Evolutionary conservation across 2,329 filamentous ascomycete genomes (phyloP).

Genomic region (Pseudocercospora crystallina): DNA sequence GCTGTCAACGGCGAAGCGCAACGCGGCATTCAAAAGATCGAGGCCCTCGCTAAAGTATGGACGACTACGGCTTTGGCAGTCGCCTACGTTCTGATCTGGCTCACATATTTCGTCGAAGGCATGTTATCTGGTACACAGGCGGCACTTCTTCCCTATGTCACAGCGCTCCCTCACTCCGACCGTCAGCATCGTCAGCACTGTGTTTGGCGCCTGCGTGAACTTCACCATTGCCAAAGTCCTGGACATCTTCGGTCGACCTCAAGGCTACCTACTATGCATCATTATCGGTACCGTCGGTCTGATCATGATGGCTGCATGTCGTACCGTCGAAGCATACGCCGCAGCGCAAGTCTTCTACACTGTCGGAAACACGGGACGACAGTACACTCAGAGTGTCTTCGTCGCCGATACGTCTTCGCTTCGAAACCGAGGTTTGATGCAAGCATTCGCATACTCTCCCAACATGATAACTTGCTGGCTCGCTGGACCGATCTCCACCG

Average conservation of each 20-base stretch:
- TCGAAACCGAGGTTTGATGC: constrained; percentile 63
- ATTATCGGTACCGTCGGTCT: constrained; percentile 54
- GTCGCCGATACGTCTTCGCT: constrained; percentile 68
- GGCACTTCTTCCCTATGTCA: too few relatives aligned
- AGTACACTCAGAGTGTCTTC: constrained; percentile 63
- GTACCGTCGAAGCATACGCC: constrained; percentile 47
- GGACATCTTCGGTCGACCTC: constrained; percentile 66
- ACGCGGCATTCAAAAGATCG: constrained; percentile 20
- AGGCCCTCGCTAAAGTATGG: constrained; percentile 22
- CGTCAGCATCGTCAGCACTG: constrained; percentile 57
- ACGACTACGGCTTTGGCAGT: constrained; percentile 14
- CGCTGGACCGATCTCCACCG: constrained; percentile 1
- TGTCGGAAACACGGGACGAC: constrained; percentile 49
- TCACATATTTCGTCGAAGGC: too few relatives aligned
- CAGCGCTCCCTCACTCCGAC: constrained; percentile 56
- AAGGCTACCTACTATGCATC: constrained; percentile 59
- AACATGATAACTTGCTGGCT: constrained; percentile 57
- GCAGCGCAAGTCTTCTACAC: constrained; percentile 8
- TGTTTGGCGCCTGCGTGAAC: too few relatives aligned
- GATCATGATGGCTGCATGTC: constrained; percentile 65
- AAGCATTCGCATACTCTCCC: constrained; percentile 62
- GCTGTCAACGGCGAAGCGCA: constrained; percentile 18
- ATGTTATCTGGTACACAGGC: constrained; percentile 49
- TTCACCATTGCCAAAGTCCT: constrained; percentile 66
- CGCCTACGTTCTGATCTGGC: constrained; percentile 11